Evolutionary conservation across 2,329 filamentous ascomycete genomes (phyloP), one percentile per base, ranked within the genome.

Genomic region (Cladobotryum mycophilum): DNA sequence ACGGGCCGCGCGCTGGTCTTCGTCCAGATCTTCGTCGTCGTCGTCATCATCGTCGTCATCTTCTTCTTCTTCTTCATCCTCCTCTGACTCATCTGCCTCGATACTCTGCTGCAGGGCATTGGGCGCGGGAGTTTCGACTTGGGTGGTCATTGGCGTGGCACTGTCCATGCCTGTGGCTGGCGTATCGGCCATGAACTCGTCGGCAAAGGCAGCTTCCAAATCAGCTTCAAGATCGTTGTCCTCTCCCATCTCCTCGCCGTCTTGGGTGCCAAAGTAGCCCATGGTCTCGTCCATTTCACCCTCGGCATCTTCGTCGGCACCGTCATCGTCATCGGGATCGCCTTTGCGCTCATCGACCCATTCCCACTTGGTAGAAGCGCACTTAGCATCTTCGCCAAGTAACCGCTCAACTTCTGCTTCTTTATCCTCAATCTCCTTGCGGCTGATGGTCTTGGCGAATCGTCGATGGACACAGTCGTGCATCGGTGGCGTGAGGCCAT

Each of bases 401-500:
- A 95, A 71, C 41, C 85, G 78, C 56, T 89, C 82, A 34, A 95
- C 88, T 58, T 88, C 81, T 50, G 84, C 81, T 62, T 95, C 89
- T 45, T 92, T 89, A 58, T 89, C 85, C 64, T 92, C 86, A 55
- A 93, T 91, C 56, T 91, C 88, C 53, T 89, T 85, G 51, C 90
- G 84, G 53, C 85, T 89, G 48, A 92, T 81, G 3, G 89, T 84
- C 63, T 91, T 90, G 52, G 89, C 82, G 68, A 95, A 95, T 33
- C 90, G 80, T 25, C 88, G 82, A 65, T 89, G 89, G 41, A 88
- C 78, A 41, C 86, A 89, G 72, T 88, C 89, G 63, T 89, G 86
- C 84, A 95, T 88, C 1, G 90, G 90, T 5, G 90, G 89, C 2
- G 89, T 93, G 17, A 96, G 74, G 33, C 90, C 90, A 67, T 95